A percentile compares a stretch with the other conserved stretches of the same genome.
phyloP scores from a whole-genome alignment of 331 rosid genomes.

The Quercus lobata region DNA sequence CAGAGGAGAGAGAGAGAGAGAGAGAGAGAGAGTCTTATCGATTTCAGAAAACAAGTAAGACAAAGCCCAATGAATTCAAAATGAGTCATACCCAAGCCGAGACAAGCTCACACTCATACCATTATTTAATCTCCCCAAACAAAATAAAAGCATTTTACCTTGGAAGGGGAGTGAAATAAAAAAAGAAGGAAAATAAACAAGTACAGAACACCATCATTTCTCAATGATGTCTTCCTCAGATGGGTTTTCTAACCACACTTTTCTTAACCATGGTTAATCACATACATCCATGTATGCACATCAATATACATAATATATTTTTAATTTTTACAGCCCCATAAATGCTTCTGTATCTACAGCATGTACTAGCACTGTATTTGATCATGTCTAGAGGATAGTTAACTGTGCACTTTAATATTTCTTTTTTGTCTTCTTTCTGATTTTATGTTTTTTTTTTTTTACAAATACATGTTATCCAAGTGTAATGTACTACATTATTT shows the following conservation, averaged over 20 bases:
- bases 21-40: constrained; percentile 36
- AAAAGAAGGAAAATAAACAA: constrained; percentile 27
- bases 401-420: not conserved
- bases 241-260: constrained; percentile 41
- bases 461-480: not conserved
- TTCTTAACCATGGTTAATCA: constrained; percentile 66
- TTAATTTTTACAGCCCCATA: constrained; percentile 15
- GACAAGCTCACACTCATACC: constrained; percentile 41
- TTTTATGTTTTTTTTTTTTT: constrained; percentile 16
- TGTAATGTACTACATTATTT: not conserved
- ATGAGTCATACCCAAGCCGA: constrained; percentile 44
- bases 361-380: constrained; percentile 39
- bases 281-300: constrained; percentile 34
- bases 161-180: not conserved
- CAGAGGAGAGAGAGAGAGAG: constrained; percentile 21
- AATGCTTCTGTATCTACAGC: constrained; percentile 43
- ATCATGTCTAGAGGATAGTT: constrained; percentile 21
- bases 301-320: constrained; percentile 14
- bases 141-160: not conserved
- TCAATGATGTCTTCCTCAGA: constrained; percentile 68
- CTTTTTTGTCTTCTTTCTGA: not conserved
- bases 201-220: constrained; percentile 87
- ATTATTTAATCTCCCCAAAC: constrained; percentile 5
- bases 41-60: constrained; percentile 71
- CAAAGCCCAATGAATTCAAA: constrained; percentile 62